Conservation (phyloP, 208 protist species). For the Leishmania tarentolae region DNA sequence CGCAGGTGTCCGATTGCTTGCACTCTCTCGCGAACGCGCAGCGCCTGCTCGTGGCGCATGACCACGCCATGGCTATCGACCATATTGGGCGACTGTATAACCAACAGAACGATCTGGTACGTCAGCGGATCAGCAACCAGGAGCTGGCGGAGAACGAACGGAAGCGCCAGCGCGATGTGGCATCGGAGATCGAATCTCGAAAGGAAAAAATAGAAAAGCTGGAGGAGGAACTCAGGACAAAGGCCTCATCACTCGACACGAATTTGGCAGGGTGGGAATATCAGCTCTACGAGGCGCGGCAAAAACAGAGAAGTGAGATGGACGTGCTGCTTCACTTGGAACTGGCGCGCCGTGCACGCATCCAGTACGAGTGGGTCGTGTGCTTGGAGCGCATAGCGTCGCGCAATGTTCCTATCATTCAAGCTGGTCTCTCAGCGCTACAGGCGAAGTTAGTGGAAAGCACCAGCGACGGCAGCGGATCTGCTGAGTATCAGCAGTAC, state of each 20-base stretch:
- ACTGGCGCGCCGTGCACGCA: constrained; percentile 40
- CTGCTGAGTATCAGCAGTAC: neutral
- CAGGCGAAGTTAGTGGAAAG: constrained; percentile 21
- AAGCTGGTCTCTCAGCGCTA: constrained; percentile 13
- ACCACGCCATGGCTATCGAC: constrained; percentile 70
- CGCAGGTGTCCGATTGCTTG: constrained; percentile 68
- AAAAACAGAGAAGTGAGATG: constrained; percentile 42
- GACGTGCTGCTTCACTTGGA: constrained; percentile 56
- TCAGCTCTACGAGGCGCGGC: constrained; percentile 62
- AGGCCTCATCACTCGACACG: constrained; percentile 44
- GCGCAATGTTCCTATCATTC: constrained; percentile 46
- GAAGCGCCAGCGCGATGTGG: constrained; percentile 55
- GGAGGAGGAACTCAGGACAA: constrained; percentile 48
- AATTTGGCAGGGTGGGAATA: constrained; percentile 83
- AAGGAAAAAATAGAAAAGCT: constrained; percentile 47
- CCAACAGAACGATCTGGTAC: constrained; percentile 48
- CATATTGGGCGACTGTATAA: constrained; percentile 67
- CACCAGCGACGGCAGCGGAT: neutral
- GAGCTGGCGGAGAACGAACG: constrained; percentile 51
- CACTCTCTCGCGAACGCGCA: constrained; percentile 74
- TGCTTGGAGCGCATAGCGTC: constrained; percentile 71
- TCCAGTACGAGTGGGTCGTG: constrained; percentile 71
- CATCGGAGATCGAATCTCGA: constrained; percentile 41
- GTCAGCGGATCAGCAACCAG: constrained; percentile 39
- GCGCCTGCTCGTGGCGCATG: constrained; percentile 79